phyloP scores from a whole-genome alignment of 2,329 filamentous ascomycete species.

The Tolypocladium cylindrosporum region DNA sequence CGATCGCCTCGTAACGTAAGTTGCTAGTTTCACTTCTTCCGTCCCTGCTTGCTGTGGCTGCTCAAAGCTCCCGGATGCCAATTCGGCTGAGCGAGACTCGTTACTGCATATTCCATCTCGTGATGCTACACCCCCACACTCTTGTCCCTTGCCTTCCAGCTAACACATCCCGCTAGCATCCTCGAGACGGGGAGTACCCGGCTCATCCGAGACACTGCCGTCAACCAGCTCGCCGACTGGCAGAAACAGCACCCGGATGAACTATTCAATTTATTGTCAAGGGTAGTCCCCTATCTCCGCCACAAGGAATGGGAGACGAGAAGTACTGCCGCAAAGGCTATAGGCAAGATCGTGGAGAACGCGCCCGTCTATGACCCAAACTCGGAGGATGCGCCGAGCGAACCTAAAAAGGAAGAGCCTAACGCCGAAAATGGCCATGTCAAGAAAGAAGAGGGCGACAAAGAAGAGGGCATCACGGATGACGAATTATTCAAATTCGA shows the following conservation, averaged over 20 bases:
- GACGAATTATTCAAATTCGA: conserved; percentile 63
- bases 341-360: conserved; percentile 89
- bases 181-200: conserved; percentile 95
- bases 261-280: conserved; percentile 85
- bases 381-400: conserved; percentile 48
- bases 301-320: conserved; percentile 97
- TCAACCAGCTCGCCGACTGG: conserved; percentile 92
- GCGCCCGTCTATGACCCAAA: conserved; percentile 85
- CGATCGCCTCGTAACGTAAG: conserved; percentile 80
- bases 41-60: not conserved
- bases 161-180: conserved; percentile 44
- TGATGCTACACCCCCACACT: not conserved
- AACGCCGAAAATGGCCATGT: conserved; percentile 28
- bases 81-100: not conserved
- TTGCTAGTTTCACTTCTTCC: conserved; percentile 14
- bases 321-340: conserved; percentile 83
- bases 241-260: conserved; percentile 98
- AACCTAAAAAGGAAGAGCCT: conserved; percentile 29
- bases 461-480: conserved; percentile 28
- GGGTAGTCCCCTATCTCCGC: conserved; percentile 89
- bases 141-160: not conserved
- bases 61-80: not conserved
- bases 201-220: conserved; percentile 92
- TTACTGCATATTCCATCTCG: not conserved
- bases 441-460: conserved; percentile 54